phyloP scores from a whole-genome alignment of 805 yeast species.

The Yarrowia hollandica region DNA sequence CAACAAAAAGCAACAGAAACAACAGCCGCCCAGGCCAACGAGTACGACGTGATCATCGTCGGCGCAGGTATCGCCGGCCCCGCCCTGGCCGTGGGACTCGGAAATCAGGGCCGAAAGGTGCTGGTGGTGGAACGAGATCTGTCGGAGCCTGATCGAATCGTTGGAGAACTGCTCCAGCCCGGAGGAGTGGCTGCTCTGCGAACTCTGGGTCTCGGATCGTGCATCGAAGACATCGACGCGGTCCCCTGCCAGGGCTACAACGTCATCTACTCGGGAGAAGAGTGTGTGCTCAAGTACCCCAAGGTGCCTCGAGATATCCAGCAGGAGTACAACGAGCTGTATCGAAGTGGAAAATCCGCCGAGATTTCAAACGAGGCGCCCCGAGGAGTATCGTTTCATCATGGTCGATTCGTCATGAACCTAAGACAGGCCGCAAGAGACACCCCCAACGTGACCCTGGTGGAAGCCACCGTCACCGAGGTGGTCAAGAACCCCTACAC shows the following conservation, averaged over 20 bases:
- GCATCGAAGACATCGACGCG: slow-evolving; percentile 75
- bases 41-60: slow-evolving; percentile 80
- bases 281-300: slow-evolving; percentile 69
- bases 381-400: slow-evolving; percentile 84
- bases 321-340: slow-evolving; percentile 25
- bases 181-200: slow-evolving; percentile 85
- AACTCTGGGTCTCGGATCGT: slow-evolving; percentile 78
- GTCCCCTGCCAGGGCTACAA: slow-evolving; percentile 77
- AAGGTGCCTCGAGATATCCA: slow-evolving; percentile 30
- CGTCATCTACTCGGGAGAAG: slow-evolving; percentile 61
- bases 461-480: slow-evolving; percentile 81
- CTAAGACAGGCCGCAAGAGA: slow-evolving; percentile 66
- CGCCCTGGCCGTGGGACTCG: slow-evolving; percentile 83
- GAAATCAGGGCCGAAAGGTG: slow-evolving; percentile 85
- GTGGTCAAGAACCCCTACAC: slow-evolving; percentile 56
- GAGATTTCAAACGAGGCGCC: slow-evolving; percentile 35
- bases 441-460: slow-evolving; percentile 72
- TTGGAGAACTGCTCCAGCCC: slow-evolving; percentile 96
- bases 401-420: slow-evolving; percentile 81
- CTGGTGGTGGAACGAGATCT: slow-evolving; percentile 82
- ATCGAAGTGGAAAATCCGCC: slow-evolving; percentile 37
- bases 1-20: not conserved
- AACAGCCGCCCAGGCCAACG: slow-evolving; percentile 15
- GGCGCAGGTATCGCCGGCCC: slow-evolving; percentile 99
- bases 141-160: slow-evolving; percentile 91